Evolutionary conservation across 768 basidiomycete species (phyloP).

Genomic region (Lentinula lateritia): DNA sequence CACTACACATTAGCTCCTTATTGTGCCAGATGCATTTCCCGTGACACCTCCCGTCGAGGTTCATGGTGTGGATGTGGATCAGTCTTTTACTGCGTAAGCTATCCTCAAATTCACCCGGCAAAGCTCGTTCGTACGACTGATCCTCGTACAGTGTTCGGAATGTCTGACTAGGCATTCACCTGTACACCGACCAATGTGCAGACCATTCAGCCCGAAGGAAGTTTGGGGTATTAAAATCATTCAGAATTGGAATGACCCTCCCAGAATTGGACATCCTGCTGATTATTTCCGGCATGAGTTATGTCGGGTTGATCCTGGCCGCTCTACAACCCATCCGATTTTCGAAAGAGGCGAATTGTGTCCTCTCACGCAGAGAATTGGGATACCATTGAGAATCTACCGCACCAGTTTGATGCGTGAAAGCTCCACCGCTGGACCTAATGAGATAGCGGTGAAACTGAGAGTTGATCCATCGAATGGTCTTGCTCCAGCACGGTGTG

Average conservation of each 20-base stretch:
- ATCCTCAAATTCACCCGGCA: not conserved
- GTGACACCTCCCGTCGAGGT: not conserved
- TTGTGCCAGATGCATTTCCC: no score
- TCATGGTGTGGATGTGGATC: not conserved
- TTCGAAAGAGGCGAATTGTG: not conserved
- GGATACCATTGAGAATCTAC: not conserved
- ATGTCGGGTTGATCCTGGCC: not conserved
- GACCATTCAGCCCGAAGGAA: not conserved
- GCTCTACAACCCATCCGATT: not conserved
- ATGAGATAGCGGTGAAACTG: not conserved
- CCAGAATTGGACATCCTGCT: not conserved
- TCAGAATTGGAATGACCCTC: not conserved
- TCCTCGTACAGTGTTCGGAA: not conserved
- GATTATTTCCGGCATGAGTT: not conserved
- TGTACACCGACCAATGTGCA: not conserved
- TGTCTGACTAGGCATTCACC: not conserved
- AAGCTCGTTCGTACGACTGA: not conserved
- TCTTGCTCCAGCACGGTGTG: not conserved
- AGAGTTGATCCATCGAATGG: not conserved
- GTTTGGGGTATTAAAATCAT: not conserved
- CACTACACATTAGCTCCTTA: no score
- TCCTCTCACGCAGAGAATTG: not conserved
- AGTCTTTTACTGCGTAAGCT: not conserved
- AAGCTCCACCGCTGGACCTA: not conserved
- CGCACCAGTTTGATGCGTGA: not conserved